These are phyloP conservation scores for Polytolypa hystricis DNA, from an alignment of 2,329 filamentous ascomycete genomes.

Conservation along the genomic window DNA sequence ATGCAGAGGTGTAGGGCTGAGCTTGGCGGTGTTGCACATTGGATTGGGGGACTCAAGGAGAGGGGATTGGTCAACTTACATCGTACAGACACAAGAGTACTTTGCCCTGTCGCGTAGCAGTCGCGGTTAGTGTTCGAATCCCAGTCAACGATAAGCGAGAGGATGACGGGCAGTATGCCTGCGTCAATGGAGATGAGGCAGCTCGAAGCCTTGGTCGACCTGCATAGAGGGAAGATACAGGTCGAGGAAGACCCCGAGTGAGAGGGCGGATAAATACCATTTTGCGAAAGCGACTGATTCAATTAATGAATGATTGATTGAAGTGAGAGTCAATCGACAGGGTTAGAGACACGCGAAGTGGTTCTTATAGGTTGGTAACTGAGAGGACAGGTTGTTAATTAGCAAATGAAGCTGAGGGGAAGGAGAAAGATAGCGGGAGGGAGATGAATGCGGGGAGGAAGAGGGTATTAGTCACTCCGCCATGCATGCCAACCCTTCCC, in stretches of 20 bases:
- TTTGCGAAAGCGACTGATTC: conserved; percentile 28
- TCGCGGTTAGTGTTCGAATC: conserved; percentile 52
- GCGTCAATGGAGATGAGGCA: conserved; percentile 6
- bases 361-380: too few species aligned
- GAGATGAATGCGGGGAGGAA: not conserved
- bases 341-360: not conserved
- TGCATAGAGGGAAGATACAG: conserved; percentile 42
- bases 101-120: conserved; percentile 73
- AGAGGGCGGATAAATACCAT: conserved; percentile 56
- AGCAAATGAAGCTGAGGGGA: not conserved
- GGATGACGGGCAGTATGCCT: conserved; percentile 19
- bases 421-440: not conserved
- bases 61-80: conserved; percentile 40
- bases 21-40: too few species aligned
- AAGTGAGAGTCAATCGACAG: not conserved
- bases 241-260: conserved; percentile 44
- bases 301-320: not conserved
- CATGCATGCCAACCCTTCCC: too few species aligned
- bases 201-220: conserved; percentile 26
- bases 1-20: too few species aligned
- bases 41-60: conserved; percentile 9
- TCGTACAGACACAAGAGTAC: conserved; percentile 92
- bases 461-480: too few species aligned
- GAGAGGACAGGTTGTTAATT: too few species aligned
- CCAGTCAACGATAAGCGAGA: conserved; percentile 38